Evolutionary conservation across 1,284 basidiomycete genomes (phyloP).

Genomic region (Ustilago lituana): DNA sequence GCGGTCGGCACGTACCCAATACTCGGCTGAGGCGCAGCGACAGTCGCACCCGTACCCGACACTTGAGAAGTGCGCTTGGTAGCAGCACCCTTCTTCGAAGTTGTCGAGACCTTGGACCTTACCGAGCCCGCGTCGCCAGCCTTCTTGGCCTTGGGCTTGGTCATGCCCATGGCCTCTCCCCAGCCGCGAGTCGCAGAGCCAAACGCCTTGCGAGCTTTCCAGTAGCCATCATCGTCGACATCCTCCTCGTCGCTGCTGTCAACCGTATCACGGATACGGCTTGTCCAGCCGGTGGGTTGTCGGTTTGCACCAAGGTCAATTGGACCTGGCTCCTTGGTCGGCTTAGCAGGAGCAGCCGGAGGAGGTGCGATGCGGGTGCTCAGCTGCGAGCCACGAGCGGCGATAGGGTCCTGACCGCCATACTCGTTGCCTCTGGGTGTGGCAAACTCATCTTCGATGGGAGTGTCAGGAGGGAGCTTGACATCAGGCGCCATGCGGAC

Average conservation of each 20-base stretch:
- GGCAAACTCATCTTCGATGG: conserved; percentile 20
- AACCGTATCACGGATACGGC: conserved; percentile 47
- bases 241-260: conserved; percentile 61
- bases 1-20: conserved; percentile 35
- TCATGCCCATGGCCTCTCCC: conserved; percentile 56
- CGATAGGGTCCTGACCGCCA: conserved; percentile 40
- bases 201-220: conserved; percentile 58
- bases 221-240: conserved; percentile 51
- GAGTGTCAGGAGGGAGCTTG: conserved; percentile 61
- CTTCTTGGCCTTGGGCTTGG: conserved; percentile 38
- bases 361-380: conserved; percentile 54
- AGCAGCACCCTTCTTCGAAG: conserved; percentile 26
- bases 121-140: conserved; percentile 32
- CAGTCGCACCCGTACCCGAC: background rate
- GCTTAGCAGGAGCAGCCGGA: conserved; percentile 37
- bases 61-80: conserved; percentile 13
- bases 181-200: conserved; percentile 53
- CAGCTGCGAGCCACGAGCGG: conserved; percentile 32
- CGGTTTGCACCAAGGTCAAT: conserved; percentile 41
- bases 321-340: conserved; percentile 43
- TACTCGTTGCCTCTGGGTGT: conserved; percentile 43
- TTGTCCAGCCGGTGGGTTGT: conserved; percentile 56
- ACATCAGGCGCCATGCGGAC: conserved; percentile 63
- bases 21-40: conserved; percentile 17
- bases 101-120: conserved; percentile 28